These are phyloP conservation scores for Blepharisma undulans DNA, from an alignment of 169 alveolate species.

Conservation along the genomic window DNA sequence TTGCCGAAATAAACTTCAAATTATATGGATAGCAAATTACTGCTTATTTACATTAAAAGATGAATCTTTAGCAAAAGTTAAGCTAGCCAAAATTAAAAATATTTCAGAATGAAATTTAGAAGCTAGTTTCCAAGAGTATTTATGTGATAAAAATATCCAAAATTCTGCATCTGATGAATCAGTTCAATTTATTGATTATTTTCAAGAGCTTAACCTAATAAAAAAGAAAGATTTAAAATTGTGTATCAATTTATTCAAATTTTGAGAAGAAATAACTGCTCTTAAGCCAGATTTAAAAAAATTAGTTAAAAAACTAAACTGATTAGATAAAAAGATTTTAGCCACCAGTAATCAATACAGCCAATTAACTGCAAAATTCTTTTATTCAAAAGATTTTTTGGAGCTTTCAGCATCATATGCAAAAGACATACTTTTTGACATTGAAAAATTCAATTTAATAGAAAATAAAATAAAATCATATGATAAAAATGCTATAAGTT, in stretches of 20 bases:
- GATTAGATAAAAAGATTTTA: background rate
- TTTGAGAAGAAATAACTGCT: background rate
- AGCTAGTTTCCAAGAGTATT: background rate
- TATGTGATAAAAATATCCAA: background rate
- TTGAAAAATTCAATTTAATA: background rate
- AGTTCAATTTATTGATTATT: background rate
- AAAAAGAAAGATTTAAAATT: background rate
- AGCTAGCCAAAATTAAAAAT: background rate
- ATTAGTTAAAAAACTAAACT: background rate
- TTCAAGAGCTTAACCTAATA: background rate
- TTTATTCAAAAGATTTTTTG: background rate
- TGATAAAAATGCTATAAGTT: background rate
- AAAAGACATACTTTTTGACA: background rate
- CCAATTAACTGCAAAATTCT: background rate
- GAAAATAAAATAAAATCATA: background rate
- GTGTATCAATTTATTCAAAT: background rate
- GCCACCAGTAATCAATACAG: background rate
- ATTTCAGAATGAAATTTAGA: background rate
- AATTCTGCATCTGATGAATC: background rate
- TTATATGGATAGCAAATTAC: background rate
- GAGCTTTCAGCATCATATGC: background rate
- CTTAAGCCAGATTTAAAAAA: background rate
- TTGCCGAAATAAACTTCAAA: background rate
- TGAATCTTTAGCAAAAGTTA: background rate
- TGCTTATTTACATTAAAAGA: conserved; percentile 4